Base-by-base conservation (phyloP, 2,329 filamentous ascomycete genomes). In the Tolypocladium tropicale region DNA sequence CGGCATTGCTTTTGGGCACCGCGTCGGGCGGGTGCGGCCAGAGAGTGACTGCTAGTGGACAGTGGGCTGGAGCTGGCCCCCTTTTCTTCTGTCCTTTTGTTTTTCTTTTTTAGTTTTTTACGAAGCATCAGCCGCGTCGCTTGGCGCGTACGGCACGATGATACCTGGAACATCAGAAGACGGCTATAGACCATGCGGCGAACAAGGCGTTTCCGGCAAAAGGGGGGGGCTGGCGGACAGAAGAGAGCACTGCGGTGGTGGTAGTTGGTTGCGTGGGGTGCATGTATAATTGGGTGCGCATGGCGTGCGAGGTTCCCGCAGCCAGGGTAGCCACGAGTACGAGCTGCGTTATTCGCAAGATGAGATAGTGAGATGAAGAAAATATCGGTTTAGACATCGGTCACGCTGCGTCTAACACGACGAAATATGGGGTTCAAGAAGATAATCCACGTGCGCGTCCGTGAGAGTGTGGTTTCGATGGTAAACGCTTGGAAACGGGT, bases 131-230 rank as follows among this genome's bases (percentile, higher is more conserved):
- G 16, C 46, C 16, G 30, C 25, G 18, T 53, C 55, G 21, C 25
- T 32, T 39, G 46, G 41, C 41, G 41, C 23, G 23, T 25, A 46
- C 50, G 50, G 34, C 23, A 10, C 33, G 34, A 52, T 28, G 51
- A 39, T 39, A 52, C 51, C 21, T 30, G 32, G 33, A 34, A 23
- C 51, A 37, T 36, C 32, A 48, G 43, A 37, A 36, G 53, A 25
- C 43, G 36, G 41, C n/a, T 49, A 49, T 51, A 55, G 53, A 41
- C 33, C n/a, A 50, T 39, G 32, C 25, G 53, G 53, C 53, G 53
- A 55, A 55, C 21, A 48, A 33, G 53, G 53, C 53, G 53, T 55
- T 55, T 54, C n/a, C 23, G 23, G 51, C 10, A 11, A 39, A 6
- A 23, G 21, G 16, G 34, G 28, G 34, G 33, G 32, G 34, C 30